Conservation (phyloP, 805 yeast species). For the Suhomyces kilbournensis region DNA sequence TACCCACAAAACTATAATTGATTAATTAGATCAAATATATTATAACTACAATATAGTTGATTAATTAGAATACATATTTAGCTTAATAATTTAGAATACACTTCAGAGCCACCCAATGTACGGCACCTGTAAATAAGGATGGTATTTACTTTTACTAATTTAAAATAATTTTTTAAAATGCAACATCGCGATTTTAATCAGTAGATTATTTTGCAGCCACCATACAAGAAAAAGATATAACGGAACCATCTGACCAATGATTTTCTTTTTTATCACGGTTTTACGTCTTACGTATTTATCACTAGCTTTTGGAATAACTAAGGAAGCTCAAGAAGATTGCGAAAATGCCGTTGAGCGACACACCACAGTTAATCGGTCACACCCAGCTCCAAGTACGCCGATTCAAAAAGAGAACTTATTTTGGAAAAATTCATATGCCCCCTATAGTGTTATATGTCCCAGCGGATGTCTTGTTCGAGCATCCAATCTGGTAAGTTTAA, state of each 20-base stretch:
- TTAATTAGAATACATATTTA: too few relatives aligned
- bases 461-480: constrained; percentile 14
- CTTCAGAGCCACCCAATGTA: too few relatives aligned
- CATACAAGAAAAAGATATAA: background rate
- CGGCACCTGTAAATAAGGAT: too few relatives aligned
- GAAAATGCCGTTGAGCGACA: background rate
- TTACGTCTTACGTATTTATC: background rate
- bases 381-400: background rate
- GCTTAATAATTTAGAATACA: too few relatives aligned
- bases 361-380: background rate
- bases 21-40: too few relatives aligned
- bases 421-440: constrained; percentile 21
- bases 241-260: background rate
- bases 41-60: too few relatives aligned
- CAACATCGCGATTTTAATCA: background rate
- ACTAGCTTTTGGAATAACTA: background rate
- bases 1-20: too few relatives aligned
- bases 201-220: background rate
- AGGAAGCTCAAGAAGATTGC: background rate
- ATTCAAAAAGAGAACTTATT: background rate
- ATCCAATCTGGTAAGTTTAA: constrained; percentile 17
- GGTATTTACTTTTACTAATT: too few relatives aligned
- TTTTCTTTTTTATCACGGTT: background rate
- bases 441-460: constrained; percentile 25
- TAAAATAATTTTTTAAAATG: too few relatives aligned